phyloP scores from a whole-genome alignment of 2,329 filamentous ascomycete genomes.

The Fusarium graminum region DNA sequence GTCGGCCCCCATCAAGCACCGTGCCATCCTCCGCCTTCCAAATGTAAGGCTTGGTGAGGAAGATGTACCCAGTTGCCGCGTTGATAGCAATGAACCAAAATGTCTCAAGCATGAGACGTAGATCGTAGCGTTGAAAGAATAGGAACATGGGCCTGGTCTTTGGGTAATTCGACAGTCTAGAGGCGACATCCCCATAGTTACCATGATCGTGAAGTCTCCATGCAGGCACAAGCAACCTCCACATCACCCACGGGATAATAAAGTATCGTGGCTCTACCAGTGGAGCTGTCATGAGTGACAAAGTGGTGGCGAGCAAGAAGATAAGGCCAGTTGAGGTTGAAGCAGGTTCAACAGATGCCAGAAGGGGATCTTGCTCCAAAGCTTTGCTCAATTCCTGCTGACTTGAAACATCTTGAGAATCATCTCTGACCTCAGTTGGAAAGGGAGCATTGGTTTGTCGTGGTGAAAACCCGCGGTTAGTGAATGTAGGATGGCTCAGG shows the following conservation, averaged over 20 bases:
- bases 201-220: conserved; percentile 51
- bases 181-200: neutral
- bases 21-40: conserved; percentile 70
- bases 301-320: conserved; percentile 75
- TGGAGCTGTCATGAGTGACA: conserved; percentile 88
- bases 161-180: conserved; percentile 8
- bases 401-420: conserved; percentile 13
- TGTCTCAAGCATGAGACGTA: conserved; percentile 72
- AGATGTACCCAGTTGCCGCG: conserved; percentile 75
- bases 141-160: conserved; percentile 6
- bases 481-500: conserved; percentile 50
- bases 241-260: conserved; percentile 94
- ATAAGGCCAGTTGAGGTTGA: conserved; percentile 67
- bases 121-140: conserved; percentile 52
- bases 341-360: conserved; percentile 51
- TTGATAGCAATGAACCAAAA: conserved; percentile 77
- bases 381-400: conserved; percentile 26
- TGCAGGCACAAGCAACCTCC: conserved; percentile 82
- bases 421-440: conserved; percentile 6
- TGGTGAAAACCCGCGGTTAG: conserved; percentile 6
- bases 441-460: conserved; percentile 29
- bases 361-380: conserved; percentile 47
- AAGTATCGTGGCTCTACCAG: conserved; percentile 97
- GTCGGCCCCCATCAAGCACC: conserved; percentile 65
- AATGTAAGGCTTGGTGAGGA: conserved; percentile 74